These are phyloP conservation scores for Heliamphora exappendiculata DNA, from an alignment of 148 eudicot species.

Conservation along the genomic window DNA sequence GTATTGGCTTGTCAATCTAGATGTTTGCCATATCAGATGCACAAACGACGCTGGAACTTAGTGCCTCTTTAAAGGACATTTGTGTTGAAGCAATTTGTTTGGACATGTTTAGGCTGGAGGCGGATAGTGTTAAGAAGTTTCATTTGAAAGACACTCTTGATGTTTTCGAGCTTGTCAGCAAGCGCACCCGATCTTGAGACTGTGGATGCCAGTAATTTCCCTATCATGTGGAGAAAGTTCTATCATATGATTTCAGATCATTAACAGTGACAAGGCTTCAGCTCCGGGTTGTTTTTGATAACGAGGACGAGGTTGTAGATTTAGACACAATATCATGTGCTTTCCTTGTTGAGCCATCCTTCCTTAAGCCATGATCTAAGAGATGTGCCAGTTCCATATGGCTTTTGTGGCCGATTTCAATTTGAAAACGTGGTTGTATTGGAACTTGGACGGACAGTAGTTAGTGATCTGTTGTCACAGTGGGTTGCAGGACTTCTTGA, in stretches of 20 bases:
- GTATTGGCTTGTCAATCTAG: constrained; percentile 45
- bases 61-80: constrained; percentile 58
- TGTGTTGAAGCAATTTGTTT: constrained; percentile 73
- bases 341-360: constrained; percentile 57
- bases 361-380: constrained; percentile 63
- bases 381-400: constrained; percentile 57
- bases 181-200: constrained; percentile 75
- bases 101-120: constrained; percentile 80
- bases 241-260: constrained; percentile 68
- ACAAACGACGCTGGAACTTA: constrained; percentile 63
- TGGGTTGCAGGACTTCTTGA: constrained; percentile 64
- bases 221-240: constrained; percentile 83
- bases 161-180: constrained; percentile 68
- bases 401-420: constrained; percentile 46
- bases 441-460: constrained; percentile 78
- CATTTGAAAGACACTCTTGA: constrained; percentile 82
- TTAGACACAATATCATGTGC: constrained; percentile 65
- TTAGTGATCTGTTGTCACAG: constrained; percentile 53
- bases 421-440: constrained; percentile 55
- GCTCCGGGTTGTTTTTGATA: constrained; percentile 85
- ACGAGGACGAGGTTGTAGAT: constrained; percentile 79
- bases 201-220: constrained; percentile 81
- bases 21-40: constrained; percentile 79
- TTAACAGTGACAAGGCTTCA: constrained; percentile 66
- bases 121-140: constrained; percentile 70